Conservation (phyloP, 768 basidiomycete genomes). For the Chalciporus pseudorubinellus region DNA sequence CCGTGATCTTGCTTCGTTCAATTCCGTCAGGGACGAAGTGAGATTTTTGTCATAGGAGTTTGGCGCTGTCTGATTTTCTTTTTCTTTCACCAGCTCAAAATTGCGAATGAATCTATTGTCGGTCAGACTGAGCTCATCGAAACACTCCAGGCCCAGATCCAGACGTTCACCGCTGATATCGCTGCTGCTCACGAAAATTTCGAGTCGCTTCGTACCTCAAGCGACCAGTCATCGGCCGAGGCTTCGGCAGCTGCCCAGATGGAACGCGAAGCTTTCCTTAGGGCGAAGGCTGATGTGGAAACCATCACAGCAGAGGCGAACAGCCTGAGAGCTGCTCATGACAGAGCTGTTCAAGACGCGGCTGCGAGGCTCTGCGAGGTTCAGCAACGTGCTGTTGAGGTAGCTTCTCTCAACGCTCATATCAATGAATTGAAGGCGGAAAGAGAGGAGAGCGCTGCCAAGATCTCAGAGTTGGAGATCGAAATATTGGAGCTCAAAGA, state of each 20-base stretch:
- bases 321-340: conserved; percentile 49
- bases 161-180: conserved; percentile 50
- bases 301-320: conserved; percentile 52
- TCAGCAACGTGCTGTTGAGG: conserved; percentile 44
- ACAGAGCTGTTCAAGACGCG: conserved; percentile 46
- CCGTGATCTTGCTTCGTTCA: conserved; percentile 33
- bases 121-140: conserved; percentile 48
- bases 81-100: conserved; percentile 45
- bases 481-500: conserved; percentile 79
- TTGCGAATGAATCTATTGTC: conserved; percentile 39
- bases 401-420: conserved; percentile 46
- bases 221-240: conserved; percentile 42
- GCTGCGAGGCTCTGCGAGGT: conserved; percentile 44
- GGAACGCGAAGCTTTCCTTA: conserved; percentile 62
- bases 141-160: conserved; percentile 49
- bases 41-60: conserved; percentile 10
- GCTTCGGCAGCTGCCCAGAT: conserved; percentile 51
- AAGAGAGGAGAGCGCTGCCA: conserved; percentile 67
- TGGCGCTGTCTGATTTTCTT: conserved; percentile 1
- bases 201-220: conserved; percentile 46
- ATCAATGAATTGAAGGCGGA: conserved; percentile 54
- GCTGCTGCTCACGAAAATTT: conserved; percentile 50
- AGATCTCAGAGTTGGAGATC: conserved; percentile 78
- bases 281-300: conserved; percentile 61
- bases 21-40: conserved; percentile 52